phyloP scores from a whole-genome alignment of 805 yeast genomes.

The Sugiyamaella valdiviana region DNA sequence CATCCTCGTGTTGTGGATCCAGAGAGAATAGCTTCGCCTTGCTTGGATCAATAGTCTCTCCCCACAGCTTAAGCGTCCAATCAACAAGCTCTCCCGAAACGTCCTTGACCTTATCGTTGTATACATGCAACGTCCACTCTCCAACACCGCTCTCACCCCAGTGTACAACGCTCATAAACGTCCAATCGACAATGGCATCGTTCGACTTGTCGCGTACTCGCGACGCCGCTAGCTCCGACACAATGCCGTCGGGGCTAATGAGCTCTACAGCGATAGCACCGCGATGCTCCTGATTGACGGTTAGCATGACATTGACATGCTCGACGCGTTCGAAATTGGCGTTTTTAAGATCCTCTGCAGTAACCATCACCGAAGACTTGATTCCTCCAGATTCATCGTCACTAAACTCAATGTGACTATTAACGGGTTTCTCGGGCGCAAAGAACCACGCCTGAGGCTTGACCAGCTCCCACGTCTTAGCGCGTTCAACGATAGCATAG shows the following conservation, averaged over 20 bases:
- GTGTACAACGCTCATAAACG: conserved; percentile 95
- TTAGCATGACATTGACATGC: conserved; percentile 78
- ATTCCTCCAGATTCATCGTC: conserved; percentile 17
- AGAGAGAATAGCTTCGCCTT: conserved; percentile 53
- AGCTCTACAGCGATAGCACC: conserved; percentile 66
- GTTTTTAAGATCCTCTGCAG: conserved; percentile 42
- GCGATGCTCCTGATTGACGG: conserved; percentile 56
- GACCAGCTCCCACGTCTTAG: conserved; percentile 73
- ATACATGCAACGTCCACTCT: conserved; percentile 69
- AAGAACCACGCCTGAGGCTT: conserved; percentile 86
- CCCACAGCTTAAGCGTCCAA: conserved; percentile 81
- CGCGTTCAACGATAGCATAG: conserved; percentile 60
- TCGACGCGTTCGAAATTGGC: conserved; percentile 69
- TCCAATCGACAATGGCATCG: conserved; percentile 73
- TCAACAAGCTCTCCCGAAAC: conserved; percentile 37
- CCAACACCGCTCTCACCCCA: conserved; percentile 88
- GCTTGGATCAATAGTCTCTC: conserved; percentile 62
- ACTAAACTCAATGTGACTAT: conserved; percentile 18
- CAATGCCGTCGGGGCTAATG: conserved; percentile 67
- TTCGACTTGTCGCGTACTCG: conserved; percentile 52
- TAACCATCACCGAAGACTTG: conserved; percentile 30
- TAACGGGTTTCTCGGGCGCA: conserved; percentile 38
- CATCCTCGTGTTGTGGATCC: conserved; percentile 33
- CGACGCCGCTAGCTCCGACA: conserved; percentile 64
- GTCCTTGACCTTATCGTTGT: conserved; percentile 27